phyloP scores from a whole-genome alignment of 2,329 filamentous ascomycete genomes.

The Aspergillus pseudoglaucus region DNA sequence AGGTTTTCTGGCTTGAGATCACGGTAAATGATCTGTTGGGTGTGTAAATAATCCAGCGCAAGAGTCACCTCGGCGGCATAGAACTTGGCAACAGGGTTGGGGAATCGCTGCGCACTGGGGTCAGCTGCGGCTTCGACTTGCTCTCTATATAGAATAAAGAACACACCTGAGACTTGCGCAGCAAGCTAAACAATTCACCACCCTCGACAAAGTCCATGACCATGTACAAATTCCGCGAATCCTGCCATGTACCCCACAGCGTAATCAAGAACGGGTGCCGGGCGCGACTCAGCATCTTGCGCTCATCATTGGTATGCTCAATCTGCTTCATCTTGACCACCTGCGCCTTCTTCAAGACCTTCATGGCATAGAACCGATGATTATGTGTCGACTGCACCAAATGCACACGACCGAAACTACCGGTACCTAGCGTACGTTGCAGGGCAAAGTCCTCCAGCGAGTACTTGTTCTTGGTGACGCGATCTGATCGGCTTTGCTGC shows the following conservation, averaged over 20 bases:
- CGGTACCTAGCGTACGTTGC: conserved; percentile 85
- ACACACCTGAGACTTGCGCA: conserved; percentile 82
- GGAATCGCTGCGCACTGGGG: conserved; percentile 65
- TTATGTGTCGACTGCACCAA: conserved; percentile 97
- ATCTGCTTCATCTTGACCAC: conserved; percentile 99
- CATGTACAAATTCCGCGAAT: conserved; percentile 95
- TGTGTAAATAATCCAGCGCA: conserved; percentile 90
- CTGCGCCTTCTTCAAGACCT: conserved; percentile 96
- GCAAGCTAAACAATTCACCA: conserved; percentile 89
- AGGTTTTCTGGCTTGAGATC: conserved; percentile 95
- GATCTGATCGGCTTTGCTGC: conserved; percentile 31
- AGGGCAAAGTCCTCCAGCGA: conserved; percentile 85
- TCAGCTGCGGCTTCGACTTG: background rate
- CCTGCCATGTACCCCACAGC: conserved; percentile 96
- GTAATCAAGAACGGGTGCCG: conserved; percentile 98
- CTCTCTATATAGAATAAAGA: conserved; percentile 5
- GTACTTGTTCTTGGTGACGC: conserved; percentile 95
- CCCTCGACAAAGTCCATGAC: conserved; percentile 99
- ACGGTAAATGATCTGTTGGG: conserved; percentile 93
- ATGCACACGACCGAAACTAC: conserved; percentile 94
- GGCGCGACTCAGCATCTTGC: conserved; percentile 90
- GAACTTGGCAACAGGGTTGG: conserved; percentile 97
- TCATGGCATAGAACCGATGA: conserved; percentile 95
- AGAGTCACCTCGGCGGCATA: conserved; percentile 96
- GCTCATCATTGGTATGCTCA: conserved; percentile 97